phyloP scores from a whole-genome alignment of 2,329 filamentous ascomycete genomes.

The Pyrenochaeta sp. region DNA sequence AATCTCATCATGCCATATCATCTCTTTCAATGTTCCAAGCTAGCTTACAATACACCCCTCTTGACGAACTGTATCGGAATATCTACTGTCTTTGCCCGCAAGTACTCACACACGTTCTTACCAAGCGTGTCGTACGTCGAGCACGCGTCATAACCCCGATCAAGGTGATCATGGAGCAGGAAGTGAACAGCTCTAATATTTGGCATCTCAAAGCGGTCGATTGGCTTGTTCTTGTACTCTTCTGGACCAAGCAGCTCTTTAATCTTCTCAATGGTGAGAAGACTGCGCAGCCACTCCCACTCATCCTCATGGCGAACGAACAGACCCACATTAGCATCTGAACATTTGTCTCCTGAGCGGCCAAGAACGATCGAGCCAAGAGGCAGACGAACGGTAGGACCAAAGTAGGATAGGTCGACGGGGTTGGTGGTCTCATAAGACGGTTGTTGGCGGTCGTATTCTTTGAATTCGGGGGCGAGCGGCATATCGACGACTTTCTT shows the following conservation, averaged over 20 bases:
- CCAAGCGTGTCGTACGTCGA: conserved; percentile 57
- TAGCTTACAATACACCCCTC: conserved; percentile 42
- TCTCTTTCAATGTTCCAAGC: not conserved
- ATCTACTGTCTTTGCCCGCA: conserved; percentile 57
- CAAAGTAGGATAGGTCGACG: conserved; percentile 41
- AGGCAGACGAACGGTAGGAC: conserved; percentile 47
- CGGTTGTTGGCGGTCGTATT: conserved; percentile 36
- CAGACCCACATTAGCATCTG: conserved; percentile 44
- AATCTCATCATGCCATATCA: not conserved
- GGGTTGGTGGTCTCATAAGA: conserved; percentile 43
- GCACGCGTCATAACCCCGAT: conserved; percentile 55
- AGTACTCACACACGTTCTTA: conserved; percentile 58
- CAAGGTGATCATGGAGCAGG: conserved; percentile 57
- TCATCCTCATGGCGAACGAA: conserved; percentile 43
- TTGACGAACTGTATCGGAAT: conserved; percentile 56
- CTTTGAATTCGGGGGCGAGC: conserved; percentile 24
- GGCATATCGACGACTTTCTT: conserved; percentile 30
- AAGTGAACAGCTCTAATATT: conserved; percentile 53
- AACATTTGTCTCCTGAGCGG: conserved; percentile 45
- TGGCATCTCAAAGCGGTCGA: conserved; percentile 52
- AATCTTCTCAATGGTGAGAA: conserved; percentile 39
- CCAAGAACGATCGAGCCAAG: conserved; percentile 50
- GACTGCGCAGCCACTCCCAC: conserved; percentile 41
- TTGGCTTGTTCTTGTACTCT: conserved; percentile 41
- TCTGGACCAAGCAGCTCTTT: conserved; percentile 40